These are phyloP conservation scores for Talaromyces nanjingensis DNA, from an alignment of 495 filamentous ascomycete genomes.

Conservation along the genomic window DNA sequence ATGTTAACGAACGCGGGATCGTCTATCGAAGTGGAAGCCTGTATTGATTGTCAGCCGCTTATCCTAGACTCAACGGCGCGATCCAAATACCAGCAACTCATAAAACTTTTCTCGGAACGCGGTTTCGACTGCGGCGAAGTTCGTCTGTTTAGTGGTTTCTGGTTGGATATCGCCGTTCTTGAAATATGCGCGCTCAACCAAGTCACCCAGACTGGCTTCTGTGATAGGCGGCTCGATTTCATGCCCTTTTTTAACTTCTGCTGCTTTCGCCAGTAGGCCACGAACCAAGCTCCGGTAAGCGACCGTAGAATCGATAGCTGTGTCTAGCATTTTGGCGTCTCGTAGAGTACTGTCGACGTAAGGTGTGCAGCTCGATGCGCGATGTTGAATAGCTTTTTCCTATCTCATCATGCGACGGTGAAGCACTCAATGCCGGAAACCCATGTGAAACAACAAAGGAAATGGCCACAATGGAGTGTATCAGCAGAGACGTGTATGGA, in stretches of 20 bases:
- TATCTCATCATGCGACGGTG: not conserved
- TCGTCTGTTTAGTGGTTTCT: constrained; percentile 32
- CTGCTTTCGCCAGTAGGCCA: constrained; percentile 57
- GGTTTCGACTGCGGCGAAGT: constrained; percentile 65
- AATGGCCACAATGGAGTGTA: not conserved
- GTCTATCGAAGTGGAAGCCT: constrained; percentile 66
- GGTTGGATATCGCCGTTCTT: constrained; percentile 22
- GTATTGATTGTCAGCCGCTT: constrained; percentile 16
- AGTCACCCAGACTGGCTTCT: constrained; percentile 38
- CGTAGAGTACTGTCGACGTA: not conserved
- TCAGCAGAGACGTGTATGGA: not conserved
- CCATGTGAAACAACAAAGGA: not conserved
- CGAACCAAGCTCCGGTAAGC: constrained; percentile 49
- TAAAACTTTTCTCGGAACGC: constrained; percentile 75
- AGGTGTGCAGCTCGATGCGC: not conserved
- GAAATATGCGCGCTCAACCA: constrained; percentile 26
- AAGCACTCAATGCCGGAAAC: not conserved
- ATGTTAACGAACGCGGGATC: constrained; percentile 69
- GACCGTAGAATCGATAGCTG: constrained; percentile 48
- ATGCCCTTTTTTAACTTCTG: constrained; percentile 53
- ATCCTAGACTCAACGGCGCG: not conserved
- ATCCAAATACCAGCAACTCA: constrained; percentile 52
- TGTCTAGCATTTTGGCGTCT: constrained; percentile 37
- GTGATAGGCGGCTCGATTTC: constrained; percentile 75
- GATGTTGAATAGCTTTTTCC: not conserved